These are phyloP conservation scores for Rachicladosporium sp. DNA, from an alignment of 2,329 filamentous ascomycete species.

Conservation along the genomic window DNA sequence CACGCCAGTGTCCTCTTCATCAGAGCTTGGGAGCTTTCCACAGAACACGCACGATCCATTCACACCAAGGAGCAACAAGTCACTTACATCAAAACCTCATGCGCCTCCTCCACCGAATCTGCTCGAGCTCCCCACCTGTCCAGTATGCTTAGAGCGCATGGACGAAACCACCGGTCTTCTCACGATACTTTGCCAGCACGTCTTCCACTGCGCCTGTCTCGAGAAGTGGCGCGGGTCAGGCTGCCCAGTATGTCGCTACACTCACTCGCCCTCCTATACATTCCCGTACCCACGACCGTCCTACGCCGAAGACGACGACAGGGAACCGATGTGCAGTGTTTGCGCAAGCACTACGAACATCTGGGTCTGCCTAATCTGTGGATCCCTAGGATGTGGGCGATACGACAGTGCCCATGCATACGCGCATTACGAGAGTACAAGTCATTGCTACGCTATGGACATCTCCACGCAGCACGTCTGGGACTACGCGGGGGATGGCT, in stretches of 20 bases:
- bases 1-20: conserved; percentile 40
- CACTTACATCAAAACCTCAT: conserved; percentile 43
- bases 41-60: conserved; percentile 51
- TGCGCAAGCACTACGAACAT: conserved; percentile 74
- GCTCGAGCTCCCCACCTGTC: conserved; percentile 86
- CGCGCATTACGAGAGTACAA: conserved; percentile 79
- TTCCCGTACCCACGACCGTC: conserved; percentile 24
- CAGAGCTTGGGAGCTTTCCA: conserved; percentile 37
- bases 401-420: conserved; percentile 95
- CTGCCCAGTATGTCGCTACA: conserved; percentile 90
- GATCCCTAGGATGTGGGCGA: conserved; percentile 80
- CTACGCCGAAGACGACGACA: conserved; percentile 32
- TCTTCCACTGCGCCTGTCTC: conserved; percentile 92
- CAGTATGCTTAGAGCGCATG: conserved; percentile 94
- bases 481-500: conserved; percentile 93
- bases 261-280: conserved; percentile 44
- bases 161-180: conserved; percentile 91
- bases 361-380: conserved; percentile 93
- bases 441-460: conserved; percentile 86
- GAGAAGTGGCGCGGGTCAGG: conserved; percentile 92
- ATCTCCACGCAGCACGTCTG: conserved; percentile 89
- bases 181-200: conserved; percentile 93
- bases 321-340: conserved; percentile 62
- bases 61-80: conserved; percentile 27
- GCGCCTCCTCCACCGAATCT: conserved; percentile 70